Percentiles rank a stretch among this genome's conserved stretches.
Conservation (phyloP, 192 early-diverging fungal genomes). For the Blastocladiella britannica region DNA sequence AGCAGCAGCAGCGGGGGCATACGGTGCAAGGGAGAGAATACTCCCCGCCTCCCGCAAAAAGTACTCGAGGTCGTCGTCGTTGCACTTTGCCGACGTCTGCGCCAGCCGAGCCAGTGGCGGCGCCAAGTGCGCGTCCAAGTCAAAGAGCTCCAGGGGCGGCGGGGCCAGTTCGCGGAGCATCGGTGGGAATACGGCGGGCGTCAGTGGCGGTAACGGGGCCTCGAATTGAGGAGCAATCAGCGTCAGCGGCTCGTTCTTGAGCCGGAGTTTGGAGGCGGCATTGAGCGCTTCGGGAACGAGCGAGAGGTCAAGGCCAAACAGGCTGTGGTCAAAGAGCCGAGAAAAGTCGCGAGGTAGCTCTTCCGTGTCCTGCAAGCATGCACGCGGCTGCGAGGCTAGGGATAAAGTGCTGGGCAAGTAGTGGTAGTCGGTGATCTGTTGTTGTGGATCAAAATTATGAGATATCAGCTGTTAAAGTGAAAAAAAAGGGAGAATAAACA, state of each 20-base stretch:
- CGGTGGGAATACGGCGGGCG: conserved; percentile 38
- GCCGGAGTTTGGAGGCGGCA: conserved; percentile 23
- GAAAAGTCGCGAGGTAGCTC: conserved; percentile 46
- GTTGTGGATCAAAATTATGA: too few species aligned
- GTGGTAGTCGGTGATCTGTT: conserved; percentile 37
- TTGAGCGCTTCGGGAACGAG: conserved; percentile 25
- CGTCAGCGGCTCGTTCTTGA: conserved; percentile 33
- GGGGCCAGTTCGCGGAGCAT: conserved; percentile 29
- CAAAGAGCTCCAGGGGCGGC: conserved; percentile 36
- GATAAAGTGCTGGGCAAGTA: conserved; percentile 28
- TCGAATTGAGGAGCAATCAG: conserved; percentile 42
- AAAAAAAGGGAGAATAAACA: neutral
- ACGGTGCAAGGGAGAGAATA: conserved; percentile 33
- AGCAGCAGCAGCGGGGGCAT: too few species aligned
- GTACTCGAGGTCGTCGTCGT: conserved; percentile 40
- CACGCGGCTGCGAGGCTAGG: conserved; percentile 23
- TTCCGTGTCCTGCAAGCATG: conserved; percentile 40
- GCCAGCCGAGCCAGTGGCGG: conserved; percentile 24
- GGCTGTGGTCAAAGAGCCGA: conserved; percentile 26
- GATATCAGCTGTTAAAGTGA: neutral
- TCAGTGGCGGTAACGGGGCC: conserved; percentile 37
- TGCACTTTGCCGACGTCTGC: conserved; percentile 41
- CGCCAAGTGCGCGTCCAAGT: conserved; percentile 41
- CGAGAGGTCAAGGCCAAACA: conserved; percentile 33
- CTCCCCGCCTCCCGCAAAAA: conserved; percentile 37